Evolutionary conservation across 2,329 filamentous ascomycete genomes (phyloP).

Genomic region (Ophiostoma fasciatum): DNA sequence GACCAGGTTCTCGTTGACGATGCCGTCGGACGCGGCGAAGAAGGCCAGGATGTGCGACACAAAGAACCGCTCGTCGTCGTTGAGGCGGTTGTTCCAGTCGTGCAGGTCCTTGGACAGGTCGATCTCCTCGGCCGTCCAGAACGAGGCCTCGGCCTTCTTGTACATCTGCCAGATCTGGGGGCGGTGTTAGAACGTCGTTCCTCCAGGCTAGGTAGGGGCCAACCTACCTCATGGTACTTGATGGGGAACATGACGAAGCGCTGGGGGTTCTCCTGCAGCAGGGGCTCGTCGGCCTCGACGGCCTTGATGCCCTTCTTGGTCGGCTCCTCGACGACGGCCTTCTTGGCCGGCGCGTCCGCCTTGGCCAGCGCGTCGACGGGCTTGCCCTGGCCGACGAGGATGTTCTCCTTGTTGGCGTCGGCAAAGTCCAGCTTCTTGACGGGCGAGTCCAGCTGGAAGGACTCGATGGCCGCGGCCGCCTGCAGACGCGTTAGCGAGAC

Average conservation of each 20-base stretch:
- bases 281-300: conserved; percentile 70
- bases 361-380: conserved; percentile 35
- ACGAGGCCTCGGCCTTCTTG: conserved; percentile 98
- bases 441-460: conserved; percentile 84
- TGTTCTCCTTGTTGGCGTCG: conserved; percentile 68
- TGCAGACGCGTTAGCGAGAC: conserved; percentile 29
- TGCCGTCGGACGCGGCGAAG: conserved; percentile 96
- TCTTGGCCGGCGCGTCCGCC: conserved; percentile 34
- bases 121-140: conserved; percentile 99
- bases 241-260: conserved; percentile 98
- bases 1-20: conserved; percentile 98
- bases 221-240: conserved; percentile 96
- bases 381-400: conserved; percentile 32
- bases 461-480: conserved; percentile 76
- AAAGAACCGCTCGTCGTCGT: conserved; percentile 95
- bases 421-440: conserved; percentile 79
- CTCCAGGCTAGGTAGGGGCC: conserved; percentile 30
- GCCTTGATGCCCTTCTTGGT: conserved; percentile 49
- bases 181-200: conserved; percentile 8
- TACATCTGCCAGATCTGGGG: conserved; percentile 98
- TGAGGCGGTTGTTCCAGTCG: conserved; percentile 98
- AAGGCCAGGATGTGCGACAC: conserved; percentile 97
- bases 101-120: conserved; percentile 97
- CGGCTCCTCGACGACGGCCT: conserved; percentile 33
- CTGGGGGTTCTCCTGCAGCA: conserved; percentile 88